Base-by-base conservation (phyloP, 805 yeast genomes). In the Wickerhamomyces chambardii region DNA sequence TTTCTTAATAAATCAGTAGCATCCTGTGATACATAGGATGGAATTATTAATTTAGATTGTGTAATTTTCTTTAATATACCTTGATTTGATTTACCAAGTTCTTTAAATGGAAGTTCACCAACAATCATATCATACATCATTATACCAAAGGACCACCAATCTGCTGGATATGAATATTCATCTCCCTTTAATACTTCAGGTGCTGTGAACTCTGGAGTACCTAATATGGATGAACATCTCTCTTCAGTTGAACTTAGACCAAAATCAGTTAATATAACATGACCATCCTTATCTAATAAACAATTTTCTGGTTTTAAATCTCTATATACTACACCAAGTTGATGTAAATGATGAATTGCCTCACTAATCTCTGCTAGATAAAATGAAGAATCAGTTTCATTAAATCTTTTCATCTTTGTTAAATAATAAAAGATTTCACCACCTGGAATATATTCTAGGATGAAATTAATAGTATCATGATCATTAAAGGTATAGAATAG, bases 101-200 rank as follows among this genome's bases (percentile, higher is more conserved):
- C 12, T 0, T 84, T 75, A 53, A 82, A 86, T 1, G 95, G 95
- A 0, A 95, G 89, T 33, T 75, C 66, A 0, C 95, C 95, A 1
- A 84, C 73, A 32, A 87, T 59, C 68, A 86, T 67, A 53, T 87
- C 95, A 47, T 63, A 83, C 30, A 78, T 60, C 31, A 86, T 77
- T 15, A 92, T 79, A 0, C 95, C 96, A 29, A 86, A 60, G 0
- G 95, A 83, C 87, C 95, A 86, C 90, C 95, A 85, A 53, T 86
- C 96, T 29, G 87, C 94, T 32, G 75, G 69, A 36, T 73, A 80
- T 43, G 82, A 85, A 54, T 86, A 87, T 15, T 73, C 70, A 45
- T 78, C 72, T n/a, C 95, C 95, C 37, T 68, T 71, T 25, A 87
- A 60, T 12, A 87, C 81, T 53, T 86, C 96, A 3, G 96, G 96